A percentile compares a stretch with the other conserved stretches of the same genome.
Evolutionary conservation across 73 alveolate species (phyloP).

Genomic region (Breviolum minutum): DNA sequence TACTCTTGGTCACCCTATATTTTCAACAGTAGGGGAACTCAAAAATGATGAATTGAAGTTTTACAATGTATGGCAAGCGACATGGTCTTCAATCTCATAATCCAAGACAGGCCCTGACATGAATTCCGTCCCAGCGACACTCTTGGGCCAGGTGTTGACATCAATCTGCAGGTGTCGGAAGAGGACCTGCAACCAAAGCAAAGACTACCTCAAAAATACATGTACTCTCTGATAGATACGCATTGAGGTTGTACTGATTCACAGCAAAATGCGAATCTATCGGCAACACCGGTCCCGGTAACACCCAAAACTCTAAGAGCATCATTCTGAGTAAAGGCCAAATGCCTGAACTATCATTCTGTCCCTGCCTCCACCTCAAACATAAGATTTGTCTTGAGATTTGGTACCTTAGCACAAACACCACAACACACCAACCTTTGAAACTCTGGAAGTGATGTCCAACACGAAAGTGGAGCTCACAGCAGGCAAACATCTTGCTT

Average conservation of each 20-base stretch:
- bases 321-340: background rate
- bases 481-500: no score
- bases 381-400: constrained; percentile 7
- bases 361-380: constrained; percentile 73
- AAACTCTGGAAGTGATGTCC: background rate
- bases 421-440: background rate
- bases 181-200: constrained; percentile 13
- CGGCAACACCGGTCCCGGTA: no score
- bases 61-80: background rate
- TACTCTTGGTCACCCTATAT: background rate
- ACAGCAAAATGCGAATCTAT: no score
- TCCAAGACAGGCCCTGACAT: no score
- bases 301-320: background rate
- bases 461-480: no score
- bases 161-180: constrained; percentile 26
- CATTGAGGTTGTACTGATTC: no score
- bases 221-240: background rate
- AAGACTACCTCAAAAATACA: background rate
- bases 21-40: no score
- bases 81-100: no score
- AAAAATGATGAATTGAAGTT: background rate
- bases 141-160: constrained; percentile 8
- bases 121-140: background rate
- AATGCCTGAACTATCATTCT: background rate
- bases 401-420: background rate